Evolutionary conservation across 2,329 filamentous ascomycete species (phyloP).

Genomic region (Calonectria ilicicola): DNA sequence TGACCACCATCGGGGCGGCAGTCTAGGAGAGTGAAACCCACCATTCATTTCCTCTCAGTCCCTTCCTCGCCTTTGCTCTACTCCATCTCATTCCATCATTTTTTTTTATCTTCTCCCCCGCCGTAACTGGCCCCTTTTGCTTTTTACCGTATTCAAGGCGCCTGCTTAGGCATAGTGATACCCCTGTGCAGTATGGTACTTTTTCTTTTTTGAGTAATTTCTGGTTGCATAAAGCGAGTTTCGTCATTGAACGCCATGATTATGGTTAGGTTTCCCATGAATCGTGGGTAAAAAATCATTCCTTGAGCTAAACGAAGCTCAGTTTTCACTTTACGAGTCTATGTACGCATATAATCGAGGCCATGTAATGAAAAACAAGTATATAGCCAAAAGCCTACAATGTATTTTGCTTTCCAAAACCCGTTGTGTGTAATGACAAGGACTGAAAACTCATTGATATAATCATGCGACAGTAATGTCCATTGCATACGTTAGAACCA

Average conservation of each 20-base stretch:
- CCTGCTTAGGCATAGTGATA: neutral
- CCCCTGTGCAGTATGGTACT: neutral
- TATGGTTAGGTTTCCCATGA: neutral
- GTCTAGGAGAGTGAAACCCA: neutral
- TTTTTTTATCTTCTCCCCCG: neutral
- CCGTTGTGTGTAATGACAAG: no score
- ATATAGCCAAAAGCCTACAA: neutral
- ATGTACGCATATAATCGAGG: neutral
- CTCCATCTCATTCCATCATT: neutral
- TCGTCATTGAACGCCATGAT: neutral
- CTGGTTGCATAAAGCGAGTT: neutral
- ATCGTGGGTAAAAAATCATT: neutral
- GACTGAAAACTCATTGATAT: no score
- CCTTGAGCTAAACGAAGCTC: neutral
- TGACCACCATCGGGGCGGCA: neutral
- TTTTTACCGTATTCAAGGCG: neutral
- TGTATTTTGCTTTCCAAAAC: neutral
- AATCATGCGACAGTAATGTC: no score
- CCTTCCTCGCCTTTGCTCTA: neutral
- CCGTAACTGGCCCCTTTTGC: neutral
- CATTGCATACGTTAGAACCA: no score
- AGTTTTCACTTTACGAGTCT: neutral
- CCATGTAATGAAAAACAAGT: neutral
- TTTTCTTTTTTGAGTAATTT: neutral
- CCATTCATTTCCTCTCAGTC: neutral